Conservation (phyloP, 805 yeast species). For the Candida namnaoensis region DNA sequence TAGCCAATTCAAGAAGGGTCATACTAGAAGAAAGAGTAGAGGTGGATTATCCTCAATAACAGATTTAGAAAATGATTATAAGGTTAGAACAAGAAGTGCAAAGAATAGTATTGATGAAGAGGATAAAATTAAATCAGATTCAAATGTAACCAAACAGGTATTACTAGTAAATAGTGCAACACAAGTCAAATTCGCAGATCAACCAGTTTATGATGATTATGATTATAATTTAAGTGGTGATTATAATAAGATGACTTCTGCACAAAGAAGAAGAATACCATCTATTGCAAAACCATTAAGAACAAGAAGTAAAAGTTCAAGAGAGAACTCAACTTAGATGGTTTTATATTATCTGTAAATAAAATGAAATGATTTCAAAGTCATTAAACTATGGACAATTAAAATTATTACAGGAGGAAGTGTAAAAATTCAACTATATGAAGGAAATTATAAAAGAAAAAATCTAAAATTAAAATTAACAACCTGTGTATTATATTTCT, state of each 20-base stretch:
- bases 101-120: background rate
- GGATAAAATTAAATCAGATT: no score
- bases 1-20: constrained; percentile 8
- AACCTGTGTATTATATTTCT: background rate
- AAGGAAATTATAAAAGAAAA: no score
- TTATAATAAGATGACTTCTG: constrained; percentile 8
- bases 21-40: constrained; percentile 17
- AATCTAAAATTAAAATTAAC: no score
- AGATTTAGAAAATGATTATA: constrained; percentile 2
- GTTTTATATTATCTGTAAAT: no score
- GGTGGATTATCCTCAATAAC: constrained; percentile 17
- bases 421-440: no score
- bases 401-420: no score
- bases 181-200: background rate
- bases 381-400: no score
- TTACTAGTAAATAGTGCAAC: background rate
- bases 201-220: background rate
- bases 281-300: constrained; percentile 16
- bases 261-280: constrained; percentile 19
- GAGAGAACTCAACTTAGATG: constrained; percentile 12
- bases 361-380: no score
- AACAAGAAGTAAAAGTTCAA: constrained; percentile 18
- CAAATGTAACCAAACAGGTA: no score
- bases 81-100: no score
- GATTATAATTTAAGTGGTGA: background rate